Conservation (phyloP, 495 filamentous ascomycete genomes). For the Oleoguttula mirabilis region DNA sequence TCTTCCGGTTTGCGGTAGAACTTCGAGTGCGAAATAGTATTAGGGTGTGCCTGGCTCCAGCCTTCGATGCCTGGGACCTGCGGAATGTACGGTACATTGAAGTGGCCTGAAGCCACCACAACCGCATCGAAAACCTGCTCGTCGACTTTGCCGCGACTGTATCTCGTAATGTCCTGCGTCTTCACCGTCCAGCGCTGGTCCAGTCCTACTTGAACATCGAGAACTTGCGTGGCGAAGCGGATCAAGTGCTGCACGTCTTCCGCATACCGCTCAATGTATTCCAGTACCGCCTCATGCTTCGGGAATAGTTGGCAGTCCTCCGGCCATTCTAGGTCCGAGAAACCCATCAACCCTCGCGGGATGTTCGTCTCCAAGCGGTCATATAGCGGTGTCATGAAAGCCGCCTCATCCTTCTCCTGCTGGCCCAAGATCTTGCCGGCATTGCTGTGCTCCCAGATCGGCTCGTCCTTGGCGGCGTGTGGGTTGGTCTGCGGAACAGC, state of each 20-base stretch:
- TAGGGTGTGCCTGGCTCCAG: slow-evolving; percentile 50
- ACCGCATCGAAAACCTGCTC: slow-evolving; percentile 54
- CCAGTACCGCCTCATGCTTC: slow-evolving; percentile 47
- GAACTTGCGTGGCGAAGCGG: slow-evolving; percentile 46
- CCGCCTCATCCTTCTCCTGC: slow-evolving; percentile 21
- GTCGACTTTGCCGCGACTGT: slow-evolving; percentile 25
- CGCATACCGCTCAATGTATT: slow-evolving; percentile 66
- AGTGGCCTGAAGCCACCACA: slow-evolving; percentile 76
- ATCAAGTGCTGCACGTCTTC: slow-evolving; percentile 46
- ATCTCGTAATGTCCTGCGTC: slow-evolving; percentile 32
- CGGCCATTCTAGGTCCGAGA: slow-evolving; percentile 57
- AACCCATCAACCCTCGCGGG: slow-evolving; percentile 68
- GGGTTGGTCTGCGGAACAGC: slow-evolving; percentile 31
- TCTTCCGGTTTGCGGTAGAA: slow-evolving; percentile 51
- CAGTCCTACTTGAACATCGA: slow-evolving; percentile 31
- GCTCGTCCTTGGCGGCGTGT: slow-evolving; percentile 16
- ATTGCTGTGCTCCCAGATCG: slow-evolving; percentile 19
- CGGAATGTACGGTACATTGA: slow-evolving; percentile 59
- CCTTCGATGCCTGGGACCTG: slow-evolving; percentile 43
- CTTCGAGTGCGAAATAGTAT: slow-evolving; percentile 67
- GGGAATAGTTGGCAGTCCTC: slow-evolving; percentile 59
- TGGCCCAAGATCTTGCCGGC: slow-evolving; percentile 5
- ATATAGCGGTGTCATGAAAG: slow-evolving; percentile 65
- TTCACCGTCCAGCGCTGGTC: slow-evolving; percentile 42
- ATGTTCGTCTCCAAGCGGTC: slow-evolving; percentile 76